Base-by-base conservation (phyloP, 1,284 basidiomycete species). In the Thecaphora thlaspeos region DNA sequence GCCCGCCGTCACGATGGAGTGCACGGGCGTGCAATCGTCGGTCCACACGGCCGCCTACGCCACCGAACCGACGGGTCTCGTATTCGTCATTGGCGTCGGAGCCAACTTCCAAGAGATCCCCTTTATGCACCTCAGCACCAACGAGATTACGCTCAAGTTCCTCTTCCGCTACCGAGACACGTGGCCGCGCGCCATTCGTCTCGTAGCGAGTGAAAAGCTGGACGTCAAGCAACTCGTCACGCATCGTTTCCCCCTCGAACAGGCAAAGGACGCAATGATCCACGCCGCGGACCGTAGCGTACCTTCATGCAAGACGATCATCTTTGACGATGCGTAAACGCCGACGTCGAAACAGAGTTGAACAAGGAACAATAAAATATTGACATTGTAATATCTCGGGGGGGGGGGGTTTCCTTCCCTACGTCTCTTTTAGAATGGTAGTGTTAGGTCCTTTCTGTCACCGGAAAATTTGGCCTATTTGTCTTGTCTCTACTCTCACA, bases 201-300 rank as follows among this genome's bases (percentile, higher is more conserved):
- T 95, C 37, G 88, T 88, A 32, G 81, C 87, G 42, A 84, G 83
- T 56, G 89, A 89, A 42, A 87, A 87, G 75, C 84, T 95, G 72
- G 83, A 94, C 79, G 82, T 95, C 63, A 91, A 89, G 79, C 87
- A 90, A 14, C 82, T 96, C 37, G 88, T 95, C 46, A 91, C 91
- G 7, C 90, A 92, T 77, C 82, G 87, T 24, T 93, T 87, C 80
- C 76, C 82, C 18, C 87, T 94, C 68, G 82, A 86, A 40, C 80
- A 88, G 38, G 89, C 90, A 21, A 81, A 86, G 43, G 81, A 83
- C 53, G 92, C 92, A 4, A 93, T 96, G 83, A 81, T 89, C 59
- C 84, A 86, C 15, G 89, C 88, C 18, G 84, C 84, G 37, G 82
- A 85, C 53, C 86, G 89, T 63, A 87, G 57, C 17, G 70, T 68